Conservation (phyloP, 2,329 filamentous ascomycete genomes). For the Aspergillus bombycis region DNA sequence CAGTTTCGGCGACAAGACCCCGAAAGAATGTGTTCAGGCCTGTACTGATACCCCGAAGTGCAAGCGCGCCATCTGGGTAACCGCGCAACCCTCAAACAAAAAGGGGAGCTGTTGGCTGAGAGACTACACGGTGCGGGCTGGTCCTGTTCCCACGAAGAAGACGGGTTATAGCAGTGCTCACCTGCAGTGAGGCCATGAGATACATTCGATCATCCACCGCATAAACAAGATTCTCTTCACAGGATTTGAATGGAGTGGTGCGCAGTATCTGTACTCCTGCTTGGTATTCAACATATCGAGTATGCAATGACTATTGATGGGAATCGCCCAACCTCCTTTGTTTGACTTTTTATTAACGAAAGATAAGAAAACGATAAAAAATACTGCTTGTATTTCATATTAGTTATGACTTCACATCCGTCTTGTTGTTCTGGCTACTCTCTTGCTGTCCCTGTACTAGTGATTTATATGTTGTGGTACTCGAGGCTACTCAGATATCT, state of each 20-base stretch:
- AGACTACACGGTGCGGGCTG: neutral
- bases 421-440: too few species aligned
- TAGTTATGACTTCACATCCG: too few species aligned
- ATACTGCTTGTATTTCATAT: too few species aligned
- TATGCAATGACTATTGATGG: neutral
- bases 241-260: neutral
- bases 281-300: neutral
- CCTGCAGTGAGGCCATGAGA: neutral
- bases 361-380: too few species aligned
- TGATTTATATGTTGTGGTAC: too few species aligned
- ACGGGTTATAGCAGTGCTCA: neutral
- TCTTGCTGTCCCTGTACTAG: too few species aligned
- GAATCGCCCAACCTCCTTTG: neutral
- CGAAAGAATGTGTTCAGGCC: neutral
- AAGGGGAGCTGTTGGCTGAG: neutral
- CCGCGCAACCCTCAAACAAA: neutral
- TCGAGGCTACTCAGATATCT: too few species aligned
- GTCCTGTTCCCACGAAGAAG: neutral
- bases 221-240: neutral
- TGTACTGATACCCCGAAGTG: neutral
- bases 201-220: fast-evolving
- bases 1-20: neutral
- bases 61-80: neutral
- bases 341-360: neutral
- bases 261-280: neutral